Conservation (phyloP, 2,329 filamentous ascomycete genomes). For the Colletotrichum karsti region DNA sequence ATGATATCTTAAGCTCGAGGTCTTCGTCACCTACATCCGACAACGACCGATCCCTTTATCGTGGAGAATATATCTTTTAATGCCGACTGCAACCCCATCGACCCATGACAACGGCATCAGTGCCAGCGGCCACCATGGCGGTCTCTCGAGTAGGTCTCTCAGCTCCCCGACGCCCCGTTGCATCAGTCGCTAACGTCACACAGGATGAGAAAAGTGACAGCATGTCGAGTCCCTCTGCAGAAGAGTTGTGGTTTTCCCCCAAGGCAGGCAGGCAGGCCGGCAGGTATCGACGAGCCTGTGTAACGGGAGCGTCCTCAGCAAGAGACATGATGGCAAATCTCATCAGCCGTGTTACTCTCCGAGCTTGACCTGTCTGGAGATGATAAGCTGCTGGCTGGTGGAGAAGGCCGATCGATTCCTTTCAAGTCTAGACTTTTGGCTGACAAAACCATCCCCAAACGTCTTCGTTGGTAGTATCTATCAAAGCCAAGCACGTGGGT, state of each 20-base stretch:
- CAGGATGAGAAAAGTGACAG: constrained; percentile 12
- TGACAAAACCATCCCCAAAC: background rate
- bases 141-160: background rate
- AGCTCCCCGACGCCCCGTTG: background rate
- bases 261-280: background rate
- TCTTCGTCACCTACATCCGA: constrained; percentile 1
- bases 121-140: background rate
- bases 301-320: background rate
- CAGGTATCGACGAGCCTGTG: constrained; percentile 12
- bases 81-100: constrained; percentile 1
- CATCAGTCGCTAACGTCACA: background rate
- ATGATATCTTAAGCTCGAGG: background rate
- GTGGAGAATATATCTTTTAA: background rate
- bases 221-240: constrained; percentile 25
- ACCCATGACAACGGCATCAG: background rate
- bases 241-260: background rate
- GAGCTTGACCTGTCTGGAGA: background rate
- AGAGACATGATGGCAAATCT: constrained; percentile 9
- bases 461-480: constrained; percentile 1
- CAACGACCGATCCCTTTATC: constrained; percentile 5
- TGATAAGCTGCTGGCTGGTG: background rate
- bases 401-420: constrained; percentile 12
- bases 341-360: constrained; percentile 3
- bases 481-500: background rate
- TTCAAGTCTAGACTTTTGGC: background rate